Evolutionary conservation across 164 flowering plant genomes (phyloP), one percentile per base, ranked within the genome.

Genomic region (Kalanchoe fedtschenkoi): DNA sequence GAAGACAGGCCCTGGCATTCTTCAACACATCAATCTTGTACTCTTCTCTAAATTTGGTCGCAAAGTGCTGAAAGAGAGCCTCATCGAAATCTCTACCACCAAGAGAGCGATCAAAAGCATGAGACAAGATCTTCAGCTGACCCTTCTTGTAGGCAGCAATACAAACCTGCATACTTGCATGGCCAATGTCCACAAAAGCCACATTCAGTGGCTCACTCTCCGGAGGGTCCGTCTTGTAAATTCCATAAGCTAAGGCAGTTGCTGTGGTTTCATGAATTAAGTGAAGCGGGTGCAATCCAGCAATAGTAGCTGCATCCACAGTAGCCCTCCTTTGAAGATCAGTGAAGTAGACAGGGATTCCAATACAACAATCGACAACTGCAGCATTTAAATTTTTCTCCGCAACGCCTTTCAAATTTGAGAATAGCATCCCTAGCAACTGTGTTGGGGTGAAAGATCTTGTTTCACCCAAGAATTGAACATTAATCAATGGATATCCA

Each of bases 1-100:
- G 75, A 5, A 81, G 72, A 67, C 78, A 81, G 29, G 96, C 96
- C 74, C 89, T 74, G 0, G 92, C 95, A 85, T 84, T 89, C 68
- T 80, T 82, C 53, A 17, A 68, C 24, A 89, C 95, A 70, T 89
- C 89, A 64, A 89, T 89, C 67, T 87, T 84, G 59, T 87, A 89
- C 51, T 83, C 87, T 11, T 74, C 86, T 78, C 80, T 83, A 44
- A 89, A 87, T 62, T 85, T 85, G 2, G 70, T 76, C 0, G 91
- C 95, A 65, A 87, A 89, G 61, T 89, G 77, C 55, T 74, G 75
- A 72, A 89, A 85, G 17, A 89, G 71, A 56, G 65, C 95, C 63
- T 89, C 97, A 74, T 89, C 96, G 70, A 89, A 89, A 59, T 89
- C 96, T 24, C 96, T 74, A 3, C 96, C 96, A 61, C 96, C 95